Conservation (phyloP, 495 filamentous ascomycete species). For the Neurospora sp. region DNA sequence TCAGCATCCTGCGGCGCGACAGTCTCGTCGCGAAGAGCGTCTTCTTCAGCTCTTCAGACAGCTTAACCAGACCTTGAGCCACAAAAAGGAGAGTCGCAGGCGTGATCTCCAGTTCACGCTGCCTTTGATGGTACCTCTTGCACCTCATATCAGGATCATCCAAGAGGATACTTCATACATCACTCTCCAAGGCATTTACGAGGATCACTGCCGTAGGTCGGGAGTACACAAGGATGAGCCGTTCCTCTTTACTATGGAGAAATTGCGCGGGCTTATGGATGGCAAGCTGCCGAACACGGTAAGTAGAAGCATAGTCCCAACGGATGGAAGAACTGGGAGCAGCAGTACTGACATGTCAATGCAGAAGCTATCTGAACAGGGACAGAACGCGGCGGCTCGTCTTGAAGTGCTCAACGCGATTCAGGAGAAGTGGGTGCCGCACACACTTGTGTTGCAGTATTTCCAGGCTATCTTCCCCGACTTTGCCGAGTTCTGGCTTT, state of each 20-base stretch:
- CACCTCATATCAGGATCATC: constrained; percentile 85
- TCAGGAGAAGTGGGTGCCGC: constrained; percentile 81
- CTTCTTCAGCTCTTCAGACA: constrained; percentile 97
- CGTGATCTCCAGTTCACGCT: constrained; percentile 93
- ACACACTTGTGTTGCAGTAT: constrained; percentile 71
- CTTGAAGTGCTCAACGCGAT: constrained; percentile 84
- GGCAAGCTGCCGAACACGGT: constrained; percentile 45
- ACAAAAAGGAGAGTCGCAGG: constrained; percentile 87
- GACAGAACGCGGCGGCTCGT: constrained; percentile 46
- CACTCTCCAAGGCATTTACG: constrained; percentile 84
- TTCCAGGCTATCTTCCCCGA: constrained; percentile 84
- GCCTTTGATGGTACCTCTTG: constrained; percentile 86
- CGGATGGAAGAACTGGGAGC: no score
- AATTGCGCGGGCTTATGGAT: constrained; percentile 66
- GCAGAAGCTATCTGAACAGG: constrained; percentile 51
- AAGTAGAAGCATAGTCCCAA: constrained; percentile 15
- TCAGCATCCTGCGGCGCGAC: constrained; percentile 84
- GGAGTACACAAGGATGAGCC: constrained; percentile 91
- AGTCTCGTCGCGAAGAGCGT: constrained; percentile 86
- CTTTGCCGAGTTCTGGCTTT: constrained; percentile 93
- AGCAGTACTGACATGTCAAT: not conserved
- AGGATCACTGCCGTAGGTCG: constrained; percentile 83
- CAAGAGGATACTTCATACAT: constrained; percentile 94
- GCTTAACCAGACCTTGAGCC: constrained; percentile 80
- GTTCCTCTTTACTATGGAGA: constrained; percentile 88